Evolutionary conservation across 331 rosid genomes (phyloP).

Genomic region (Spiraea crenata): DNA sequence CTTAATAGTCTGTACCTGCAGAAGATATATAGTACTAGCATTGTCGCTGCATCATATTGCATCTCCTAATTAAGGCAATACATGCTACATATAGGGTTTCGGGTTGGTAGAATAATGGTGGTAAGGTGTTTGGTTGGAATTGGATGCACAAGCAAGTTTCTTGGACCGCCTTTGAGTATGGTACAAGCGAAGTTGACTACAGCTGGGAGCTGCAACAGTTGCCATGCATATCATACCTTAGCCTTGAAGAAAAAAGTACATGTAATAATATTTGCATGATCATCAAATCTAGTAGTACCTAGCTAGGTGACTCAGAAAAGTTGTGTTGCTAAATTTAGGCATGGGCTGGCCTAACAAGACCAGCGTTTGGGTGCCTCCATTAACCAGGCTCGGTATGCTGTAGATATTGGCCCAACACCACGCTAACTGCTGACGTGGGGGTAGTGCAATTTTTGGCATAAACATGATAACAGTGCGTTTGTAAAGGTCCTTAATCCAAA

Average conservation of each 20-base stretch:
- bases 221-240: slow-evolving; percentile 43
- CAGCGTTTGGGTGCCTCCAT: too few species aligned
- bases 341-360: too few species aligned
- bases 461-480: background rate
- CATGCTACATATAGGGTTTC: background rate
- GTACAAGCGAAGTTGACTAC: slow-evolving; percentile 48
- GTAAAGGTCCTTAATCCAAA: background rate
- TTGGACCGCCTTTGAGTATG: slow-evolving; percentile 62
- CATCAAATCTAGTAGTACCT: slow-evolving; percentile 18
- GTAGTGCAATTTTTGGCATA: too few species aligned
- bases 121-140: slow-evolving; percentile 46
- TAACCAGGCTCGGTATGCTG: too few species aligned
- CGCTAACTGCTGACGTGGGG: too few species aligned
- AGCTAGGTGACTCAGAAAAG: background rate
- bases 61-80: background rate
- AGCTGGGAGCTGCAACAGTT: slow-evolving; percentile 11
- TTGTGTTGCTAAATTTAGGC: too few species aligned
- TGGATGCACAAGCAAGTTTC: slow-evolving; percentile 37
- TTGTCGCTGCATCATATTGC: slow-evolving; percentile 8
- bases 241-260: slow-evolving; percentile 61
- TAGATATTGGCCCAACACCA: too few species aligned
- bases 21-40: too few species aligned
- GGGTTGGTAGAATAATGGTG: slow-evolving; percentile 5
- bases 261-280: slow-evolving; percentile 16
- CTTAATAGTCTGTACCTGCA: too few species aligned